Evolutionary conservation across 2,329 filamentous ascomycete genomes (phyloP).

Genomic region (Venturia pyrina): DNA sequence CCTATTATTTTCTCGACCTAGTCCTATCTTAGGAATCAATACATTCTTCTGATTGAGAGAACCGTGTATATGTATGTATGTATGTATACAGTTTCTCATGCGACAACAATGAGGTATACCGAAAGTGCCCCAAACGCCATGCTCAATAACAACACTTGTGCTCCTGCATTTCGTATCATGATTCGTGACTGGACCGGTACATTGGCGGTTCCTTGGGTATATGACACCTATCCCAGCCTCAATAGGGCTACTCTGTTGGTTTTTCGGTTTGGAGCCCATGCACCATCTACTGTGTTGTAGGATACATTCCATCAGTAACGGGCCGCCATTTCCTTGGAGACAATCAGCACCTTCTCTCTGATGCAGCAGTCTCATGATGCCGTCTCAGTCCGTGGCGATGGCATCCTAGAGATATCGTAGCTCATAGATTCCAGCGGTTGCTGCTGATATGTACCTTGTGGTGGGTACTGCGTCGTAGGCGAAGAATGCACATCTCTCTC

Average conservation of each 20-base stretch:
- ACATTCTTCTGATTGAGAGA: too few relatives aligned
- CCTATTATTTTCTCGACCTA: too few relatives aligned
- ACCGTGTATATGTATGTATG: not conserved
- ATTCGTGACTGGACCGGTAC: not conserved
- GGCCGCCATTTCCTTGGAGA: not conserved
- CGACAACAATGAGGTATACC: not conserved
- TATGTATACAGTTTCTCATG: not conserved
- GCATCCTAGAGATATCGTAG: not conserved
- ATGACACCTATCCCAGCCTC: not conserved
- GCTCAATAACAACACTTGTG: not conserved
- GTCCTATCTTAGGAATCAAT: too few relatives aligned
- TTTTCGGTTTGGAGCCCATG: too few relatives aligned
- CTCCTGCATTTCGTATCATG: not conserved
- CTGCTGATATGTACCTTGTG: not conserved
- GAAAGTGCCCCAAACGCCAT: not conserved
- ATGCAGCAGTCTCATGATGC: not conserved
- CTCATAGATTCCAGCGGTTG: not conserved
- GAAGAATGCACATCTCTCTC: not conserved
- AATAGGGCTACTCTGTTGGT: too few relatives aligned
- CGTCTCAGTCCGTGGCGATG: not conserved
- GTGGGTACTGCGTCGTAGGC: not conserved
- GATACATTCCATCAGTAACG: not conserved
- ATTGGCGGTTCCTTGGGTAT: not conserved
- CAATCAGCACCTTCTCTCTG: too few relatives aligned
- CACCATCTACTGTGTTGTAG: too few relatives aligned